These are phyloP conservation scores for Strigomonas culicis DNA, from an alignment of 208 protist genomes.

Conservation along the genomic window DNA sequence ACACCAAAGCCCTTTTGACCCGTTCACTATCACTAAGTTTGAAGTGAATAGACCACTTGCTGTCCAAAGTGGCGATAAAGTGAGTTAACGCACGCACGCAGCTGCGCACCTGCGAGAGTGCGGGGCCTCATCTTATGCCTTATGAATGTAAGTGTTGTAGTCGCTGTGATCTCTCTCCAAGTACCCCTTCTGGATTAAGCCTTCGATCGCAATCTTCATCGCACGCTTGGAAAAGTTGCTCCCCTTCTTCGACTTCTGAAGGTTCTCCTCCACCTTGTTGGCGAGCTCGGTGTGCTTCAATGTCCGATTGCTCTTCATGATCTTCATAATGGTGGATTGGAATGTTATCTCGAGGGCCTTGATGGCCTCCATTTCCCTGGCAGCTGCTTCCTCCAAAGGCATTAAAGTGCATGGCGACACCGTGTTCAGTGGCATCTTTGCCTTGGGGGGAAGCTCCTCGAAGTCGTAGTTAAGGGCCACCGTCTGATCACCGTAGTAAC, in stretches of 20 bases:
- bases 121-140: conserved; percentile 24
- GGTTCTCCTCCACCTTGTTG: neutral
- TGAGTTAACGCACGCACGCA: conserved; percentile 50
- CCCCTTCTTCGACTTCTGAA: conserved; percentile 18
- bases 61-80: conserved; percentile 23
- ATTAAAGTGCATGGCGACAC: neutral
- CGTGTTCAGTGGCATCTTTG: neutral
- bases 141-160: conserved; percentile 1
- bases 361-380: neutral
- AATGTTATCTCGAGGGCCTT: neutral
- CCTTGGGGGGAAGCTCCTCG: neutral
- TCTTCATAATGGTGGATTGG: neutral
- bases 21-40: neutral
- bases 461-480: conserved; percentile 4
- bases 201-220: conserved; percentile 55
- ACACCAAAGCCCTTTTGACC: neutral
- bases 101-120: conserved; percentile 42
- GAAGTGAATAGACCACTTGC: neutral
- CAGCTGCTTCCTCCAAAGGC: neutral
- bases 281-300: neutral
- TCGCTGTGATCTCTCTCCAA: conserved; percentile 27
- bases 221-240: conserved; percentile 28
- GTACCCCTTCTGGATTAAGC: conserved; percentile 47
- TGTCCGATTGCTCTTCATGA: neutral
- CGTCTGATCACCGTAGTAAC: neutral